These are phyloP conservation scores for Ophiosphaerella herpotricha DNA, from an alignment of 2,329 filamentous ascomycete species.

Conservation along the genomic window DNA sequence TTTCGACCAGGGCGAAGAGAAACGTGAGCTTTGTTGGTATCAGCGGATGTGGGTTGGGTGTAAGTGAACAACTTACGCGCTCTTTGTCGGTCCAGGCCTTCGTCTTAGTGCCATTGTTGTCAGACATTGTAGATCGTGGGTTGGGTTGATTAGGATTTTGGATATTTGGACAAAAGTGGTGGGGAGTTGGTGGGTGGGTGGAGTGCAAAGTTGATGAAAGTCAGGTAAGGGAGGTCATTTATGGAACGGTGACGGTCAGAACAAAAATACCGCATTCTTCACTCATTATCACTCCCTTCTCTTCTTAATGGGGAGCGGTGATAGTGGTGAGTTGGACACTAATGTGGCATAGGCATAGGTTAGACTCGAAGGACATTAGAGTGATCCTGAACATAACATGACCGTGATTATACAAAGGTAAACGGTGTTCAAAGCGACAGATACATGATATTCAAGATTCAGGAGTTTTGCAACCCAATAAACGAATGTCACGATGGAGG, in stretches of 20 bases:
- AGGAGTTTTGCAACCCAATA: too few relatives aligned
- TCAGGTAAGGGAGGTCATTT: not conserved
- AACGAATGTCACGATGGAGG: too few relatives aligned
- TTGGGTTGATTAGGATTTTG: not conserved
- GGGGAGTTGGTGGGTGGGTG: not conserved
- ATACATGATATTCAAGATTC: too few relatives aligned
- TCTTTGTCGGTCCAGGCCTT: conserved; percentile 22
- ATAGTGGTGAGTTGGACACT: too few relatives aligned
- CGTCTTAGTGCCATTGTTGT: conserved; percentile 10
- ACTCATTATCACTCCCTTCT: too few relatives aligned
- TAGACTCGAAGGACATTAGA: too few relatives aligned
- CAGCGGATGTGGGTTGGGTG: not conserved
- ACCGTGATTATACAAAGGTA: too few relatives aligned
- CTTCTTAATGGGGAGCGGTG: too few relatives aligned
- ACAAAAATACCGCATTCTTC: not conserved
- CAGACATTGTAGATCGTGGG: conserved; percentile 14
- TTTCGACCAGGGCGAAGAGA: conserved; percentile 16
- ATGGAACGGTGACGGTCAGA: not conserved
- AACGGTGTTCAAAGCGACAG: too few relatives aligned
- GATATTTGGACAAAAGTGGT: not conserved
- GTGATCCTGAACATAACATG: too few relatives aligned
- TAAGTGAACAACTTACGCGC: conserved; percentile 7
- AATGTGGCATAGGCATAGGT: too few relatives aligned
- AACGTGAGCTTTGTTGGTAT: conserved; percentile 11
- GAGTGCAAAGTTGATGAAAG: not conserved